Evolutionary conservation across 805 yeast species (phyloP).

Genomic region (Monosporozyma aquatica): DNA sequence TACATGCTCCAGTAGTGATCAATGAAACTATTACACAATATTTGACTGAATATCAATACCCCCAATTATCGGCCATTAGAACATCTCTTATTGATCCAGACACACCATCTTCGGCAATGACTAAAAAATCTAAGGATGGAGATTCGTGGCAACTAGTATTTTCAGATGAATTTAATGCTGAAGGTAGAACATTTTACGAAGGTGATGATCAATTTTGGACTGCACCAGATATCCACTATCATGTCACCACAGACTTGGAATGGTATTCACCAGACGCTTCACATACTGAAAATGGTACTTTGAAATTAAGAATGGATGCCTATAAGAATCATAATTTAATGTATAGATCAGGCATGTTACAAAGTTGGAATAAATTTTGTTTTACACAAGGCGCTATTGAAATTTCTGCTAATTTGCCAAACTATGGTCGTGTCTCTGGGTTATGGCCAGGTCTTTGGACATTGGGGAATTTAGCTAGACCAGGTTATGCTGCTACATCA

Average conservation of each 20-base stretch:
- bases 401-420: constrained; percentile 69
- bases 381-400: constrained; percentile 78
- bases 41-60: constrained; percentile 42
- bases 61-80: constrained; percentile 43
- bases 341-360: constrained; percentile 88
- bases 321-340: constrained; percentile 65
- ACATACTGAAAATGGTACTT: constrained; percentile 64
- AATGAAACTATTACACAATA: constrained; percentile 29
- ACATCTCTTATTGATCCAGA: constrained; percentile 51
- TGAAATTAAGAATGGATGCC: constrained; percentile 69
- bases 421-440: constrained; percentile 68
- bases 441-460: constrained; percentile 98
- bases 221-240: constrained; percentile 76
- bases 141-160: constrained; percentile 68
- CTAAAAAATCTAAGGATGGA: constrained; percentile 51
- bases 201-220: constrained; percentile 91
- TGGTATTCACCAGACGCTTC: constrained; percentile 94
- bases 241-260: constrained; percentile 81
- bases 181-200: constrained; percentile 81
- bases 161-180: constrained; percentile 83
- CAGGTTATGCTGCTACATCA: constrained; percentile 79
- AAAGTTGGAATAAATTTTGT: constrained; percentile 86
- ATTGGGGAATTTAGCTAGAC: constrained; percentile 85
- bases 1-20: neutral
- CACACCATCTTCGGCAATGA: constrained; percentile 43